Conservation (phyloP, 2,329 filamentous ascomycete genomes). For the Sphaerulina vaccinii region DNA sequence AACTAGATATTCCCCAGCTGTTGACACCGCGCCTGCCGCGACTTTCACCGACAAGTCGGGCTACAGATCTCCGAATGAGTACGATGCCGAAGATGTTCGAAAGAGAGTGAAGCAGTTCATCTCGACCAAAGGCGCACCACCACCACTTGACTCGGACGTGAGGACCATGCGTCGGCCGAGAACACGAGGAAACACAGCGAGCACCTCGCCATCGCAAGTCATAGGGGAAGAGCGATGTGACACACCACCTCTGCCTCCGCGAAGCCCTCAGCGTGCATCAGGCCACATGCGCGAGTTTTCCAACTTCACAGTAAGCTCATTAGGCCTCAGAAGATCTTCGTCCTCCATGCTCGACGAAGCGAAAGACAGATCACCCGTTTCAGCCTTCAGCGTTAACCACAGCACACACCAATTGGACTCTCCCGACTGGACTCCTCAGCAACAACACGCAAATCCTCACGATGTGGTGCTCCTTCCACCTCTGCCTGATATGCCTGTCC, state of each 20-base stretch:
- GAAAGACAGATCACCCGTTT: conserved; percentile 20
- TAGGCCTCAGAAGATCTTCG: conserved; percentile 19
- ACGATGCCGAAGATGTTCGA: conserved; percentile 18
- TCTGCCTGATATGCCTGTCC: background rate
- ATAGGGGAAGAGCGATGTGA: conserved; percentile 21
- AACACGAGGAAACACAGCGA: conserved; percentile 13
- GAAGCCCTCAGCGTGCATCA: conserved; percentile 22
- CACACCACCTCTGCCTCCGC: conserved; percentile 20
- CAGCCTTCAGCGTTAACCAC: conserved; percentile 2
- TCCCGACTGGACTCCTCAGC: background rate
- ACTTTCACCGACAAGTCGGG: conserved; percentile 8
- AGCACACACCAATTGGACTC: background rate
- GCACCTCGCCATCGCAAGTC: conserved; percentile 22
- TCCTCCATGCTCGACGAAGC: conserved; percentile 19
- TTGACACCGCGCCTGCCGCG: conserved; percentile 4
- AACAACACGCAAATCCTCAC: conserved; percentile 1
- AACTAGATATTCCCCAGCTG: conserved; percentile 21
- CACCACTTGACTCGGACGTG: conserved; percentile 22
- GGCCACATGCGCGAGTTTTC: conserved; percentile 16
- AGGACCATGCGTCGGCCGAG: conserved; percentile 22
- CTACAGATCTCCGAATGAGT: conserved; percentile 15
- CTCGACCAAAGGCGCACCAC: conserved; percentile 25
- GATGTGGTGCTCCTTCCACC: conserved; percentile 1
- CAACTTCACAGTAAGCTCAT: conserved; percentile 10
- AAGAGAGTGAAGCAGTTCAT: conserved; percentile 26